A percentile compares a stretch with the other conserved stretches of the same genome.
Evolutionary conservation across 2,329 filamentous ascomycete genomes (phyloP).

Genomic region (Fusarium sulawesiense): DNA sequence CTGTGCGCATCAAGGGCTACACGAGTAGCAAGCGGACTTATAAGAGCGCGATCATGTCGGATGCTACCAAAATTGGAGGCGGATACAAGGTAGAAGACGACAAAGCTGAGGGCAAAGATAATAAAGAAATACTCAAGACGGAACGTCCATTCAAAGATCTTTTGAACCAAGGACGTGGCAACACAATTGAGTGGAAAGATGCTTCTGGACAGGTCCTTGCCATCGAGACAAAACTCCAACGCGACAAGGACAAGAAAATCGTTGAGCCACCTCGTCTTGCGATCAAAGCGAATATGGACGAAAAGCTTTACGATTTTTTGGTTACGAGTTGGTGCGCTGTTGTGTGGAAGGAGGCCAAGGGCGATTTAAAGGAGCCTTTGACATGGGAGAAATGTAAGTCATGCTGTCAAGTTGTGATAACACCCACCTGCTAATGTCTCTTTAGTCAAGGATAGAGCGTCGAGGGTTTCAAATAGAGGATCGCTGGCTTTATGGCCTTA

Average conservation of each 20-base stretch:
- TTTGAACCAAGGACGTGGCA: constrained; percentile 36
- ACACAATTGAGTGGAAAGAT: constrained; percentile 44
- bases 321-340: constrained; percentile 48
- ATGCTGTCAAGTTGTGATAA: not conserved
- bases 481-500: not conserved
- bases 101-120: not conserved
- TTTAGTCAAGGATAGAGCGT: constrained; percentile 25
- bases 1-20: constrained; percentile 36
- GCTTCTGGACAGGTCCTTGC: constrained; percentile 37
- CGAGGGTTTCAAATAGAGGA: not conserved
- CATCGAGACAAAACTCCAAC: constrained; percentile 41
- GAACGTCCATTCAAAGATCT: constrained; percentile 34
- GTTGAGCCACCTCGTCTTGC: constrained; percentile 38
- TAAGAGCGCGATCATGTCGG: constrained; percentile 30
- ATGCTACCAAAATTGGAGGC: constrained; percentile 24
- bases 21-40: constrained; percentile 38
- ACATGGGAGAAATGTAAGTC: constrained; percentile 44
- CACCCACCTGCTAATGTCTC: constrained; percentile 1
- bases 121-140: constrained; percentile 38
- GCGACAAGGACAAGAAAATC: constrained; percentile 32
- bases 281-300: constrained; percentile 35
- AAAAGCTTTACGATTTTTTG: constrained; percentile 47
- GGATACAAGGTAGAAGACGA: constrained; percentile 33
- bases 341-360: constrained; percentile 44
- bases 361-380: constrained; percentile 39